Base-by-base conservation (phyloP, 2,329 filamentous ascomycete species). In the Colletotrichum filicis region DNA sequence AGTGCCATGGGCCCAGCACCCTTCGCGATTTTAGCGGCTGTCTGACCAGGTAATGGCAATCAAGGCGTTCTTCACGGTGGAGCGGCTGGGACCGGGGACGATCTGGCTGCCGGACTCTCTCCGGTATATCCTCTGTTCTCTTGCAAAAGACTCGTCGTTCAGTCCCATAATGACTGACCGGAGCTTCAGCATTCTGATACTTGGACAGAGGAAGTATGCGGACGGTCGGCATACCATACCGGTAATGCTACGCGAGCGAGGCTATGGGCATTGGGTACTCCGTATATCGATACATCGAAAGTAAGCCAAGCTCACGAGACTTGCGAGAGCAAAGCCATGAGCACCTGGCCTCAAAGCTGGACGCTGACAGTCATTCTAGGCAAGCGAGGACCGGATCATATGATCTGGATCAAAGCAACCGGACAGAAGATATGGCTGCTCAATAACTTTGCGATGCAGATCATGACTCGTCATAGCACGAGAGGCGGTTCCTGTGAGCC, bases 381-480 rank as follows among this genome's bases (percentile, higher is more conserved):
- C 42, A 49, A 22, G 4, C 4, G 42, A 49, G 42, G 42, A 19
- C 19, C 42, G 53, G 30, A 30, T 8, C 11, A n/a, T 26, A 24
- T 11, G 24, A 52, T 62, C 37, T 11, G 26, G 24, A 32, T 62
- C 12, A 12, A 49, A 59, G 66, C 49, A 28, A 42, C 26, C 55
- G 42, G 56, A 53, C 24, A 19, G 11, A 61, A 61, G 32, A 61
- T 28, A 26, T 37, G 59, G 24, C 30, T 30, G 52, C 35, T 26
- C 68, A 28, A 56, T 59, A 59, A 59, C 57, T 67, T 49, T 64
- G 14, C 30, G n/a, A 53, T 60, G 68, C 55, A 59, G 68, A 64
- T 63, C 72, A 72, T 74, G 72, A 74, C 72, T 74, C 72, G 72
- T 55, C 63, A 24, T 24, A 65, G 53, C 22, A 24, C 37, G n/a